Percentiles rank a stretch among this genome's conserved stretches.
These are phyloP conservation scores for Linum trigynum DNA, from an alignment of 345 rosid species.

Conservation along the genomic window DNA sequence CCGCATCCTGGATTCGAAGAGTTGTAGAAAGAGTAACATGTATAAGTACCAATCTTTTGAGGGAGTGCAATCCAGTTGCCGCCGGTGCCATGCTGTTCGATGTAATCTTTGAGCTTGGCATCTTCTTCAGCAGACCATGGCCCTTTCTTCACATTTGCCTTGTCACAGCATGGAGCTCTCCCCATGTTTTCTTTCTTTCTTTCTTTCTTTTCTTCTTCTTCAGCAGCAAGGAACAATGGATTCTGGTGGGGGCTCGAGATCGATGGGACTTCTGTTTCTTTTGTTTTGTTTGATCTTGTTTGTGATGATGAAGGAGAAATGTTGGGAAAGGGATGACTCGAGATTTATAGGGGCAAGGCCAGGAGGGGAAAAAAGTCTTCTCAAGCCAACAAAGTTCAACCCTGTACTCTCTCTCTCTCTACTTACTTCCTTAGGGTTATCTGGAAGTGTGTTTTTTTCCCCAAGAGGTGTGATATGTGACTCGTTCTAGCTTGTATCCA, in stretches of 20 bases:
- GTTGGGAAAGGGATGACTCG: slow-evolving; percentile 17
- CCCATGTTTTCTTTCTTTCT: slow-evolving; percentile 43
- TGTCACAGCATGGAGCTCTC: slow-evolving; percentile 98
- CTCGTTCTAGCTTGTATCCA: too few relatives aligned
- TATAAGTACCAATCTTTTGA: slow-evolving; percentile 70
- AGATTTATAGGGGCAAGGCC: slow-evolving; percentile 33
- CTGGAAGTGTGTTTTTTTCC: too few relatives aligned
- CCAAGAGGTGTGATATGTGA: too few relatives aligned
- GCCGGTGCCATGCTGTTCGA: slow-evolving; percentile 75
- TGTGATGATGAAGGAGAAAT: slow-evolving; percentile 9
- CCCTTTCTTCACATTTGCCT: slow-evolving; percentile 84
- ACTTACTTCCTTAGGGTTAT: too few relatives aligned
- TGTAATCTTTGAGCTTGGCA: slow-evolving; percentile 80
- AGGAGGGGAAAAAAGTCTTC: slow-evolving; percentile 29
- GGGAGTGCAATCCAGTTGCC: slow-evolving; percentile 98
- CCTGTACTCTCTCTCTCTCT: background rate
- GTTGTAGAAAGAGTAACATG: background rate
- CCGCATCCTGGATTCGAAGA: background rate
- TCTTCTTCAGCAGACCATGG: slow-evolving; percentile 99
- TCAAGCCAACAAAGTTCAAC: slow-evolving; percentile 17
- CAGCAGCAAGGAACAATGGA: background rate
- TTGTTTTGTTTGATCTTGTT: background rate
- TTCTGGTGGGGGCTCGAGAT: slow-evolving; percentile 1
- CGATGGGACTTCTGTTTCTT: slow-evolving; percentile 15
- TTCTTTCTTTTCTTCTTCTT: slow-evolving; percentile 8